phyloP scores from a whole-genome alignment of 2,329 filamentous ascomycete genomes.

The Cladosporium sp. region DNA sequence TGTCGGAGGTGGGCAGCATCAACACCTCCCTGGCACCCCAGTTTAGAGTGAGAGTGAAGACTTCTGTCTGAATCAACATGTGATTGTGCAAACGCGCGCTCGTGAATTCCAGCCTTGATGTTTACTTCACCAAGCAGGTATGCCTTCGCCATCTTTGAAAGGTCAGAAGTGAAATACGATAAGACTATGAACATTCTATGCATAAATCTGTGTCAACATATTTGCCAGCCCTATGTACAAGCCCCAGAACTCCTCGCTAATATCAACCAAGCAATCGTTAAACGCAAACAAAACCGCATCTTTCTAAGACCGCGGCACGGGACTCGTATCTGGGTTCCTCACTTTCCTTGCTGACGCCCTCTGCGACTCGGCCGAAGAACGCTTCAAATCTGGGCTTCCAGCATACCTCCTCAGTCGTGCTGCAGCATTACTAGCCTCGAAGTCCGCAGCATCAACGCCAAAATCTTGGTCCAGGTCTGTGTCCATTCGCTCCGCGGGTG shows the following conservation, averaged over 20 bases:
- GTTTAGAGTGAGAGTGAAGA: neutral
- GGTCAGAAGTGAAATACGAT: neutral
- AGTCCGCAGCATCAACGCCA: slow-evolving; percentile 21
- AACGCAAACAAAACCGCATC: neutral
- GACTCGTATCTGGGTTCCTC: neutral
- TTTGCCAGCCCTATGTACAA: neutral
- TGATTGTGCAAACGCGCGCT: too few species aligned
- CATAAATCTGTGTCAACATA: neutral
- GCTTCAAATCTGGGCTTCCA: slow-evolving; percentile 18
- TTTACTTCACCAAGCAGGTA: too few species aligned
- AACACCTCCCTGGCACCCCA: too few species aligned
- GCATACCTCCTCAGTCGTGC: slow-evolving; percentile 9
- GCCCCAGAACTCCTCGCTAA: slow-evolving; percentile 10
- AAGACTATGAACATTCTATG: neutral
- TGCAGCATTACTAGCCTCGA: slow-evolving; percentile 12
- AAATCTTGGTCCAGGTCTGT: slow-evolving; percentile 22
- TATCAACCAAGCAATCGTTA: neutral
- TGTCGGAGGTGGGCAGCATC: neutral
- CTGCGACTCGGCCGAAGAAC: slow-evolving; percentile 7
- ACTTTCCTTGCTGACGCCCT: slow-evolving; percentile 15
- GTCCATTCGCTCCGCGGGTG: slow-evolving; percentile 6
- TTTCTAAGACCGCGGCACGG: neutral
- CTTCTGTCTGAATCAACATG: neutral
- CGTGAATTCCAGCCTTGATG: too few species aligned
- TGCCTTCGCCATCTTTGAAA: too few species aligned